A percentile compares a stretch with the other conserved stretches of the same genome.
These are phyloP conservation scores for Phylloporus rhodoxanthus DNA, from an alignment of 768 basidiomycete genomes.

Conservation along the genomic window DNA sequence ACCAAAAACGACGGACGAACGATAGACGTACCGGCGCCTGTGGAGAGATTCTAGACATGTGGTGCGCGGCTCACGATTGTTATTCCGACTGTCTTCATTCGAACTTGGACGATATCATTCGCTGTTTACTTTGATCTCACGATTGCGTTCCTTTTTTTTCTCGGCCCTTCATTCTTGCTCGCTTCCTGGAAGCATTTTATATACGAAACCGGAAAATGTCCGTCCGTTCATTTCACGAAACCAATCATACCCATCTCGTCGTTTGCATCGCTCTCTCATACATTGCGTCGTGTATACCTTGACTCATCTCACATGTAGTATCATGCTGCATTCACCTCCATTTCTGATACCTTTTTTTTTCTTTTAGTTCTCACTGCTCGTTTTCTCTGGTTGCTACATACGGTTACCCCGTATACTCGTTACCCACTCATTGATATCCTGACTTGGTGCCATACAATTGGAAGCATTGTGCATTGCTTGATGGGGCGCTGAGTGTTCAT, in stretches of 20 bases:
- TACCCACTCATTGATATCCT: slow-evolving; percentile 33
- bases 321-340: slow-evolving; percentile 29
- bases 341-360: slow-evolving; percentile 31
- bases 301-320: slow-evolving; percentile 34
- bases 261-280: slow-evolving; percentile 35
- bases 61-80: slow-evolving; percentile 24
- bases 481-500: slow-evolving; percentile 24
- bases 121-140: slow-evolving; percentile 27
- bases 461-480: slow-evolving; percentile 7
- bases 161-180: slow-evolving; percentile 22
- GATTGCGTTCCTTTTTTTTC: slow-evolving; percentile 30
- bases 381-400: slow-evolving; percentile 25
- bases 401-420: slow-evolving; percentile 36
- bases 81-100: slow-evolving; percentile 28
- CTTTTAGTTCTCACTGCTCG: slow-evolving; percentile 2
- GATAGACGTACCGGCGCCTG: slow-evolving; percentile 31
- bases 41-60: slow-evolving; percentile 28
- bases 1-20: slow-evolving; percentile 50
- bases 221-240: slow-evolving; percentile 32
- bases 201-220: slow-evolving; percentile 33
- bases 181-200: slow-evolving; percentile 26
- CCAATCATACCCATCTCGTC: slow-evolving; percentile 30
- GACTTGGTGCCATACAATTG: slow-evolving; percentile 16
- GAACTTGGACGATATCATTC: slow-evolving; percentile 29
- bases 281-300: slow-evolving; percentile 36